Evolutionary conservation across 2,329 filamentous ascomycete genomes (phyloP), one percentile per base, ranked within the genome.

Genomic region (Cladosporium sp.): DNA sequence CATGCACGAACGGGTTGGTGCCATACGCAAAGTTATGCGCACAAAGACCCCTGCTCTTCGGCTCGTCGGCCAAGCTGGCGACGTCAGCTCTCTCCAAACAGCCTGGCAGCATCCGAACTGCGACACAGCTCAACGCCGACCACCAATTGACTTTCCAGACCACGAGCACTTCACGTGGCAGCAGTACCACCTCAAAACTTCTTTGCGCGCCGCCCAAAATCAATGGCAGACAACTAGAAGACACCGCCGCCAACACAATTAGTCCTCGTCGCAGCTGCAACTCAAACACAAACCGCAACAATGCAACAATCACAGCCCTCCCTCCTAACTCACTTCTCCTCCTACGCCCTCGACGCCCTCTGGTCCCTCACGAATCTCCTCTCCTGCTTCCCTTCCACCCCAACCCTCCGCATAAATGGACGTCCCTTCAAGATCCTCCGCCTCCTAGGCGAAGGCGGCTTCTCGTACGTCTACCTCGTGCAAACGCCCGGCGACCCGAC

Each of bases 391-490:
- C 93, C 94, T 13, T 90, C 90, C 66, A 93, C 91, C 63, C 93
- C 94, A 58, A 91, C 93, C 57, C 84, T 99, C 65, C 96, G 94
- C 76, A 94, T 99, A 78, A 97, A 97, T 75, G 89, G 83, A 70
- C 87, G 91, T 61, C 94, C 86, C 76, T 97, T 97, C 82, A 97
- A 97, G 81, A 95, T 99, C 72, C 79, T 96, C 66, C 89, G 94
- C 60, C 80, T 99, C 51, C 82, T 99, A 3, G 94, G 94, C 73
- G 94, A 99, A 88, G 94, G 94, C 71, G 94, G 94, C 69, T 99
- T 99, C 80, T 96, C 91, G 64, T 99, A 97, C 75, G 94, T 99
- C 66, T 99, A 99, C 77, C 89, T 99, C 59, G 94, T 99, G 60
- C 90, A 97, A 80, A 92, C 97, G 74, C 93, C 89, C 48, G 80